phyloP scores from a whole-genome alignment of 2,329 filamentous ascomycete species.

The Mycosphaerella sp. region DNA sequence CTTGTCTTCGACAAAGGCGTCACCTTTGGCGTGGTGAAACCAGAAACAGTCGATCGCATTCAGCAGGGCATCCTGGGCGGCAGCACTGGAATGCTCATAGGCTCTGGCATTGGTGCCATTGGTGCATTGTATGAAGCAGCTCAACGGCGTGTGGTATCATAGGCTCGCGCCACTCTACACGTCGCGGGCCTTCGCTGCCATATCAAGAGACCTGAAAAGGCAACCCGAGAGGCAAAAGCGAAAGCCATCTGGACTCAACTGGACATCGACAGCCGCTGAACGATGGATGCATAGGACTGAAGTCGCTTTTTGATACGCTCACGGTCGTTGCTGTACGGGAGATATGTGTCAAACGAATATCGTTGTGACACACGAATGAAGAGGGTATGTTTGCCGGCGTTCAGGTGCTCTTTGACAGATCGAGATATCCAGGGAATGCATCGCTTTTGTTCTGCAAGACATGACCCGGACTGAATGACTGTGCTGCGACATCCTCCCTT shows the following conservation, averaged over 20 bases:
- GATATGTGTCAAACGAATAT: background rate
- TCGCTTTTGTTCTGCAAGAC: background rate
- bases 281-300: too few relatives aligned
- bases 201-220: too few relatives aligned
- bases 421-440: slow-evolving; percentile 9
- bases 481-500: too few relatives aligned
- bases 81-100: slow-evolving; percentile 63
- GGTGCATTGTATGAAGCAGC: slow-evolving; percentile 73
- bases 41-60: slow-evolving; percentile 56
- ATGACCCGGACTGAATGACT: too few relatives aligned
- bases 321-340: background rate
- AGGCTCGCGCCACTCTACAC: background rate
- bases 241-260: too few relatives aligned
- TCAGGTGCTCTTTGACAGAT: slow-evolving; percentile 1
- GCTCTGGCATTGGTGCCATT: slow-evolving; percentile 60
- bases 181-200: too few relatives aligned
- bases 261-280: too few relatives aligned
- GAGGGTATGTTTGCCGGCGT: background rate
- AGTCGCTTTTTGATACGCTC: background rate
- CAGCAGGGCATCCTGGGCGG: slow-evolving; percentile 64
- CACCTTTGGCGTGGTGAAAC: slow-evolving; percentile 57
- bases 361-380: background rate
- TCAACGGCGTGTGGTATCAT: slow-evolving; percentile 43
- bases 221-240: too few relatives aligned
- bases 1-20: slow-evolving; percentile 68